Percentiles rank a stretch among this genome's conserved stretches.
Conservation (phyloP, 495 filamentous ascomycete species). For the Talaromyces wortmannii region DNA sequence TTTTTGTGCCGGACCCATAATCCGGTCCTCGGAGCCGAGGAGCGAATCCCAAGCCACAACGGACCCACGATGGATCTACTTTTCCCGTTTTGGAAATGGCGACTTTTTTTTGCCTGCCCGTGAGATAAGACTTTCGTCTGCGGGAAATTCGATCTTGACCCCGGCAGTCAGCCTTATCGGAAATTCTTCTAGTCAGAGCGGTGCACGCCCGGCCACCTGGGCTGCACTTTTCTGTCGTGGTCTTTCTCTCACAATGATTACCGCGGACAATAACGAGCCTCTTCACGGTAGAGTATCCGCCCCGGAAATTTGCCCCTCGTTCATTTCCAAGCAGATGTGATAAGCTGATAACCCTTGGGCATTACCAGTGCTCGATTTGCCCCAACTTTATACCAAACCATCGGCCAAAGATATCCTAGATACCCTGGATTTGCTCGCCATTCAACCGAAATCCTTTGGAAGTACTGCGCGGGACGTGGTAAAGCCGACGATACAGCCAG, state of each 20-base stretch:
- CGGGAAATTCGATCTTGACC: no score
- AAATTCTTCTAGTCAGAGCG: background rate
- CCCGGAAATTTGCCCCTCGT: constrained; percentile 2
- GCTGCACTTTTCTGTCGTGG: background rate
- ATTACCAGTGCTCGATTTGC: constrained; percentile 43
- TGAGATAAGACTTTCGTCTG: background rate
- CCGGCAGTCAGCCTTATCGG: no score
- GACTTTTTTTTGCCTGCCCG: constrained; percentile 30
- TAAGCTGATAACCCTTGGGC: constrained; percentile 32
- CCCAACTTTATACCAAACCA: constrained; percentile 44
- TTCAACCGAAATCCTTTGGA: constrained; percentile 32
- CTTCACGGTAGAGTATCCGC: constrained; percentile 29
- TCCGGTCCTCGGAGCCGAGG: constrained; percentile 1
- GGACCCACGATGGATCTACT: constrained; percentile 9
- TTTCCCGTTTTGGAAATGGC: constrained; percentile 33
- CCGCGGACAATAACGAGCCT: constrained; percentile 30
- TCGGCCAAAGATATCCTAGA: constrained; percentile 37
- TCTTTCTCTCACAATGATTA: constrained; percentile 23
- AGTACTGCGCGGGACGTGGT: constrained; percentile 19
- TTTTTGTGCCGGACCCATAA: background rate
- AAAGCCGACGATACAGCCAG: constrained; percentile 26
- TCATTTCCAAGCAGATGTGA: constrained; percentile 12
- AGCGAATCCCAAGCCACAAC: background rate
- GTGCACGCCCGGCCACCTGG: background rate
- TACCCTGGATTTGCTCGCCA: constrained; percentile 32